phyloP scores from a whole-genome alignment of 768 basidiomycete genomes.

The Chalciporus sphaerocephalus region DNA sequence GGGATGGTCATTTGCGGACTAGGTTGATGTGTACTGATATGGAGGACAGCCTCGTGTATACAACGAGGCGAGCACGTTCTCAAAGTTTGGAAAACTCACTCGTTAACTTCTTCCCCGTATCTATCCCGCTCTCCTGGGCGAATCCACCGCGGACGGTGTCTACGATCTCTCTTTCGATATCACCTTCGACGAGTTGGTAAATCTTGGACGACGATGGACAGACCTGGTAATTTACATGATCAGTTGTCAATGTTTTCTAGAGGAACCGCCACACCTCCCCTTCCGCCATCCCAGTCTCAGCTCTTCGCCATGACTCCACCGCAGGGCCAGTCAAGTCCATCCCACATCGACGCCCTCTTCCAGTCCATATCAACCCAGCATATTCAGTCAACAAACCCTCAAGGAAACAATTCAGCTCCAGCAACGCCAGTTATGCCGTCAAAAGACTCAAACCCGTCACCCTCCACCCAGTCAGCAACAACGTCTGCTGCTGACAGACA shows the following conservation, averaged over 20 bases:
- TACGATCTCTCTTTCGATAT: background rate
- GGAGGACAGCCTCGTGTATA: constrained; percentile 24
- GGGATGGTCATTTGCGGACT: background rate
- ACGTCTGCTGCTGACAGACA: constrained; percentile 59
- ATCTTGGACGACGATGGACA: constrained; percentile 6
- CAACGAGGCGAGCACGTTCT: constrained; percentile 23
- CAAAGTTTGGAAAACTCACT: constrained; percentile 1
- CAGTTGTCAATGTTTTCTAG: constrained; percentile 55
- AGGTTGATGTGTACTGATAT: background rate
- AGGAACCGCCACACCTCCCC: constrained; percentile 51
- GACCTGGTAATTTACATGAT: constrained; percentile 17
- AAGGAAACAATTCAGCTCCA: constrained; percentile 41
- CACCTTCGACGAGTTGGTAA: background rate
- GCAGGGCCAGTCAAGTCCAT: constrained; percentile 27
- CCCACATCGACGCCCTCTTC: constrained; percentile 67
- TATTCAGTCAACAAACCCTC: constrained; percentile 33
- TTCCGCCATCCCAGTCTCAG: constrained; percentile 33
- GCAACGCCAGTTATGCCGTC: constrained; percentile 41
- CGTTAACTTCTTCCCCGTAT: constrained; percentile 2
- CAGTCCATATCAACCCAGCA: constrained; percentile 49
- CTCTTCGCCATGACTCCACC: constrained; percentile 33
- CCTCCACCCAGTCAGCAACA: constrained; percentile 33
- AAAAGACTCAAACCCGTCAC: constrained; percentile 36
- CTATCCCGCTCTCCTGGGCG: constrained; percentile 3
- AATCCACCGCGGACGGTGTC: background rate